Evolutionary conservation across 768 basidiomycete species (phyloP), one percentile per base, ranked within the genome.

Genomic region (Sistotremastrum suecicum): DNA sequence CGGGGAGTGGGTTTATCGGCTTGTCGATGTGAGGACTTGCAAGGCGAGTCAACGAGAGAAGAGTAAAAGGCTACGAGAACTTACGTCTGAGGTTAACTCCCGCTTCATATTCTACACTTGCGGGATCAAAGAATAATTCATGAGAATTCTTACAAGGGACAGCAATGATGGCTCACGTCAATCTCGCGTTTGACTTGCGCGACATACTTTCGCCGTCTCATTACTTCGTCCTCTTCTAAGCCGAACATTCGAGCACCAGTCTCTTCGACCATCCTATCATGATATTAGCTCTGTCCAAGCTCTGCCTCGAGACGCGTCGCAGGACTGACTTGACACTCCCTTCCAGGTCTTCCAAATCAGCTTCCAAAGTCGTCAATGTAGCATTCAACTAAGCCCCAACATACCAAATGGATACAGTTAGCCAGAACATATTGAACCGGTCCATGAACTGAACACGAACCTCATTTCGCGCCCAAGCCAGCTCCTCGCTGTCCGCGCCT

Each of bases 291-390:
- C 33, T 12, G 35, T 46, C 32, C 7, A 1, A 38, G 28, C 44
- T 7, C 12, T 35, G 20, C n/a, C 12, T 40, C 34, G 12, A 42
- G 10, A 30, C 29, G 30, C 20, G 40, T 32, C 37, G 29, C 8
- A 10, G 30, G 34, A 10, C n/a, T n/a, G 1, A 37, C 86, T 76
- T 80, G 39, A 98, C 91, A 56, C 87, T 90, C 57, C 89, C 88
- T 42, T 95, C 91, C n/a, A 98, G 64, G 58, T 90, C 90, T 49
- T 90, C 87, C 28, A 94, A 59, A 64, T 97, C 92, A 0, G 83
- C 82, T 57, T 91, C 86, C 30, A 97, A 65, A 2, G 80, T 65
- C 1, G 76, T 72, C 6, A 98, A 70, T 1, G 83, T 83, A 0
- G 78, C 79, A 60, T 78, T 80, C 44, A 95, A 65, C 83, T 88